Conservation (phyloP, 2,329 filamentous ascomycete genomes). For the Elsinoe arachidis region DNA sequence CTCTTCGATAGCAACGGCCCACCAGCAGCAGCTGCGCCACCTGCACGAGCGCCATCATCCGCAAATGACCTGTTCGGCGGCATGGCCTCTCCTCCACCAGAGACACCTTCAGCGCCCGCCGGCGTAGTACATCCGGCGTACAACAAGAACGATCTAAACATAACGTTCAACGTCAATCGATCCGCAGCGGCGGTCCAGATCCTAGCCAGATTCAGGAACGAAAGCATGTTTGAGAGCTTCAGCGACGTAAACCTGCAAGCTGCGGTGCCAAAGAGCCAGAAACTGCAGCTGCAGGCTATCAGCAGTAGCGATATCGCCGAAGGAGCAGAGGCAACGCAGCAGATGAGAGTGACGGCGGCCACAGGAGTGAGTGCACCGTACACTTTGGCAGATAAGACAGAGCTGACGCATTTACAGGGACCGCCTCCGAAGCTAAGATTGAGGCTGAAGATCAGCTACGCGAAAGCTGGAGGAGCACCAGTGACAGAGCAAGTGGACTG, state of each 20-base stretch:
- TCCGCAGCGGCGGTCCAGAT: conserved; percentile 75
- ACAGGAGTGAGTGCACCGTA: conserved; percentile 66
- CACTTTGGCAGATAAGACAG: background rate
- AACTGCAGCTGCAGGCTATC: conserved; percentile 83
- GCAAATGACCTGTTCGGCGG: conserved; percentile 37
- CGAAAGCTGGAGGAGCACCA: conserved; percentile 58
- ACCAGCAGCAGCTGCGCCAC: conserved; percentile 33
- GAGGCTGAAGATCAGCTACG: conserved; percentile 75
- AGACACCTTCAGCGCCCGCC: conserved; percentile 29
- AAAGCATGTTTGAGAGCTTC: conserved; percentile 54
- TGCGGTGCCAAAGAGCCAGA: conserved; percentile 93
- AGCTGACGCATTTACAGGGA: conserved; percentile 45
- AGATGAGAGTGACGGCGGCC: conserved; percentile 77
- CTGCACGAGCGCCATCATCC: conserved; percentile 25
- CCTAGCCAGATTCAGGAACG: conserved; percentile 74
- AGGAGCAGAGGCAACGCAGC: conserved; percentile 77
- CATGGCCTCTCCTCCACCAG: conserved; percentile 41
- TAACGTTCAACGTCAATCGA: conserved; percentile 77
- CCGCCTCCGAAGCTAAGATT: conserved; percentile 62
- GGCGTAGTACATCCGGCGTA: conserved; percentile 60
- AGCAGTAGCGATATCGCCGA: conserved; percentile 67
- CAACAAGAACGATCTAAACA: conserved; percentile 71
- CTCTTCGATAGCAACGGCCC: conserved; percentile 55
- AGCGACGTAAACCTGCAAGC: conserved; percentile 79
- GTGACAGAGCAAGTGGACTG: conserved; percentile 93